Percentiles rank a stretch among this genome's conserved stretches.
Conservation (phyloP, 495 filamentous ascomycete genomes). For the Penicillium lagena region DNA sequence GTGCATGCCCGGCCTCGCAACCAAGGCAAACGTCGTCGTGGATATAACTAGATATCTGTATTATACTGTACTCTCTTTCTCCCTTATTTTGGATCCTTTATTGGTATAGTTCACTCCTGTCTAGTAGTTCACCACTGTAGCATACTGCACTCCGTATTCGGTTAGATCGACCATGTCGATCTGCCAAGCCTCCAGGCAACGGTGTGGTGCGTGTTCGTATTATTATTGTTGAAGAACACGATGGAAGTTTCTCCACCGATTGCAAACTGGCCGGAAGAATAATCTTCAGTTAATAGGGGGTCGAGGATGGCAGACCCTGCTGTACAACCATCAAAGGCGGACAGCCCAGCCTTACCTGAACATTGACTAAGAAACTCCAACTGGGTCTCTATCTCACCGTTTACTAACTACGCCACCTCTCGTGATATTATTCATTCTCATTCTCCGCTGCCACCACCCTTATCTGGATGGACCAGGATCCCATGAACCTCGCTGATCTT, state of each 20-base stretch:
- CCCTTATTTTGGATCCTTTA: conserved; percentile 11
- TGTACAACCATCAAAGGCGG: no score
- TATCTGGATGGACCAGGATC: no score
- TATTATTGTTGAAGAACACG: background rate
- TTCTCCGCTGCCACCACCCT: no score
- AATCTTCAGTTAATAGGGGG: background rate
- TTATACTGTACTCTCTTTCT: conserved; percentile 12
- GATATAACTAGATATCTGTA: conserved; percentile 35
- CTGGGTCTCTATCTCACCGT: no score
- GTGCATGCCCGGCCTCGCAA: conserved; percentile 69
- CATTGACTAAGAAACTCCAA: no score
- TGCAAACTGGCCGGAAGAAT: background rate
- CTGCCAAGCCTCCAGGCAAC: conserved; percentile 21
- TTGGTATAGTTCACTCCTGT: conserved; percentile 11
- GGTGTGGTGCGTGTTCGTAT: conserved; percentile 13
- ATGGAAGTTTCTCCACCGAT: background rate
- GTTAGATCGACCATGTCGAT: background rate
- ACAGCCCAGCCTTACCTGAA: no score
- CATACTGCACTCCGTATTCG: no score
- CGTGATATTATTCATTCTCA: no score
- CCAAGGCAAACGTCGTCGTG: conserved; percentile 61
- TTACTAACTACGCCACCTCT: no score
- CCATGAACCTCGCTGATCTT: no score
- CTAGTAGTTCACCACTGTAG: conserved; percentile 7
- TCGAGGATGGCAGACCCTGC: no score